Conservation (phyloP, 768 basidiomycete species). For the Gelatoporia subvermispora region DNA sequence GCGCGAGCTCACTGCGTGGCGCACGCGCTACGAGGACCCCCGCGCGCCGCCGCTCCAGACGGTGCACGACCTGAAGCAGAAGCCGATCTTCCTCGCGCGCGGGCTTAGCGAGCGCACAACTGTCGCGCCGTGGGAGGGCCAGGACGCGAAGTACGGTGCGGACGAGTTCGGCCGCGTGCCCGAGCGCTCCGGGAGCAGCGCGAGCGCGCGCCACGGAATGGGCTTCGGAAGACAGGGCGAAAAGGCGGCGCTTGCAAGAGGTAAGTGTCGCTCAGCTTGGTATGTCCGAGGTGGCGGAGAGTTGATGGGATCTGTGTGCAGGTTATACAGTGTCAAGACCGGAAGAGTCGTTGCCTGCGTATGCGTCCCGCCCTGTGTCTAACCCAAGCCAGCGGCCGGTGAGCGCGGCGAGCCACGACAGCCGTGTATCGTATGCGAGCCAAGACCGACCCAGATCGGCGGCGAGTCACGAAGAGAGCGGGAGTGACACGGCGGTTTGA, state of each 20-base stretch:
- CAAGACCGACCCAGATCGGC: no score
- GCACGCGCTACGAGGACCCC: conserved; percentile 43
- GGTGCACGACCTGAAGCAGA: conserved; percentile 5
- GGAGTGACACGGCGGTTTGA: no score
- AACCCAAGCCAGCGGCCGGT: conserved; percentile 16
- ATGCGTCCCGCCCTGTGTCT: conserved; percentile 29
- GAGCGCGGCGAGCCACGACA: neutral
- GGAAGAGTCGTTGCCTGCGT: conserved; percentile 49
- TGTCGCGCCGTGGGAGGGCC: conserved; percentile 25
- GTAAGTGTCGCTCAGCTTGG: conserved; percentile 28
- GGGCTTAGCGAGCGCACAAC: conserved; percentile 12
- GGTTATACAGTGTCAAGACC: conserved; percentile 56
- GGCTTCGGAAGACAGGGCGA: conserved; percentile 83
- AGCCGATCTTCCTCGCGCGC: conserved; percentile 2
- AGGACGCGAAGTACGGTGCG: conserved; percentile 1
- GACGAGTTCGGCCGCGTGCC: conserved; percentile 5
- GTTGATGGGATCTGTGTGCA: conserved; percentile 16
- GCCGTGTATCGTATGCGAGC: no score
- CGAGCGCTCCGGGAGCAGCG: conserved; percentile 12
- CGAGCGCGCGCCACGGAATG: conserved; percentile 34
- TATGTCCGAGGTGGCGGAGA: neutral
- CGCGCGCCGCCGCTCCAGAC: conserved; percentile 21
- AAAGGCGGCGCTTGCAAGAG: conserved; percentile 66
- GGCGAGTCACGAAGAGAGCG: no score
- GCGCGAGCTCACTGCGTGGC: conserved; percentile 70